A percentile compares a stretch with the other conserved stretches of the same genome.
These are phyloP conservation scores for Amanita brunnescens DNA, from an alignment of 768 basidiomycete species.

Conservation along the genomic window DNA sequence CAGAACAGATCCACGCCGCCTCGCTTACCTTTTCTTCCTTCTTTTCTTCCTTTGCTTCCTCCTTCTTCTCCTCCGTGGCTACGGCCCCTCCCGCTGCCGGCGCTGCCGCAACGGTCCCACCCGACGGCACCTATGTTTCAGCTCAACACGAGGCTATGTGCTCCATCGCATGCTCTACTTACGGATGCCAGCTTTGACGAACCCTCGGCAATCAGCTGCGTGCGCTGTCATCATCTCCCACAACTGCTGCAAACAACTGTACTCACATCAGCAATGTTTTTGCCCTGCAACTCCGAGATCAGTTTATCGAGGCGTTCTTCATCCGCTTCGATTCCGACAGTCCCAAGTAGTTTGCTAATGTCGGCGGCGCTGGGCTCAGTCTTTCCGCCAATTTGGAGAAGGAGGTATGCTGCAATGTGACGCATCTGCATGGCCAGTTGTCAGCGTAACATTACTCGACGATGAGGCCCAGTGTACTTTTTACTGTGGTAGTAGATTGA, in stretches of 20 bases:
- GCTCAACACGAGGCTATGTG: neutral
- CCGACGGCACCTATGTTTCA: constrained; percentile 69
- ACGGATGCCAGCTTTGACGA: constrained; percentile 92
- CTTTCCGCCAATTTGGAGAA: constrained; percentile 94
- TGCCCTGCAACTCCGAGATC: constrained; percentile 85
- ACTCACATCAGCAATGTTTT: constrained; percentile 74
- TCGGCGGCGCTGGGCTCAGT: constrained; percentile 77
- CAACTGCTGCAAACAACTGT: constrained; percentile 2
- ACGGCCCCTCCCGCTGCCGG: constrained; percentile 48
- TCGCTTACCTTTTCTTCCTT: constrained; percentile 73
- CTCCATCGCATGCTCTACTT: constrained; percentile 17
- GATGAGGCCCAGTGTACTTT: constrained; percentile 31
- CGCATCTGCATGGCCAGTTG: constrained; percentile 53
- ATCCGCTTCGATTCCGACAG: constrained; percentile 87
- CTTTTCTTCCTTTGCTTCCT: constrained; percentile 54
- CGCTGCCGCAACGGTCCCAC: constrained; percentile 45
- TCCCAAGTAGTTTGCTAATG: constrained; percentile 76
- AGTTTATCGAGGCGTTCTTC: constrained; percentile 72
- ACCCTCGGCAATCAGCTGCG: constrained; percentile 85
- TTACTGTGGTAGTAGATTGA: constrained; percentile 20
- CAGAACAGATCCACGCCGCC: neutral
- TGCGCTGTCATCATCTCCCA: neutral
- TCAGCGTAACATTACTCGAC: neutral
- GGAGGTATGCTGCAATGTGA: constrained; percentile 92
- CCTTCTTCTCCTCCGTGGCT: constrained; percentile 52